Conservation (phyloP, 2,329 filamentous ascomycete species). For the Ophiosphaerella korrae region DNA sequence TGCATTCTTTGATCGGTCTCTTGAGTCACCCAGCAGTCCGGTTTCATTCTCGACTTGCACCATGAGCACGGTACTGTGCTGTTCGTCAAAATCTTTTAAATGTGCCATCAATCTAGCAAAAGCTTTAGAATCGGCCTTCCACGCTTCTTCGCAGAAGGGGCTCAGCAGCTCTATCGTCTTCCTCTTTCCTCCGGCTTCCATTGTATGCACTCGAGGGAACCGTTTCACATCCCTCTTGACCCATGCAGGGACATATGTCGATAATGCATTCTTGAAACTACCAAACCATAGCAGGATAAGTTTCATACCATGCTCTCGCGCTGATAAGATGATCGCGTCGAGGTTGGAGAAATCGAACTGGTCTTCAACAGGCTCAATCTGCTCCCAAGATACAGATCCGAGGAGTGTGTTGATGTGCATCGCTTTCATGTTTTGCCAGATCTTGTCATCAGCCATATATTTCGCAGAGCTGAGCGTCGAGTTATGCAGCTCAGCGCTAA, state of each 20-base stretch:
- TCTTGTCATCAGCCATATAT: conserved; percentile 49
- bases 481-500: conserved; percentile 55
- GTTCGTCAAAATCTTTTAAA: conserved; percentile 51
- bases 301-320: conserved; percentile 45
- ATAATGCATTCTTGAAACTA: conserved; percentile 53
- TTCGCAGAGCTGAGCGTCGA: conserved; percentile 53
- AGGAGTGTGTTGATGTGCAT: conserved; percentile 54
- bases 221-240: conserved; percentile 43
- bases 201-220: conserved; percentile 31
- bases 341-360: conserved; percentile 52
- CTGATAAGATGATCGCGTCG: conserved; percentile 48
- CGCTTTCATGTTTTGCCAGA: conserved; percentile 51
- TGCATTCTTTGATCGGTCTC: conserved; percentile 53
- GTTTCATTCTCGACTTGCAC: conserved; percentile 64
- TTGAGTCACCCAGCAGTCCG: conserved; percentile 58
- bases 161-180: conserved; percentile 29
- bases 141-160: conserved; percentile 44
- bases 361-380: conserved; percentile 53
- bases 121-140: conserved; percentile 47
- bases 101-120: conserved; percentile 49
- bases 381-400: conserved; percentile 54
- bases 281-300: conserved; percentile 56
- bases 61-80: conserved; percentile 60
- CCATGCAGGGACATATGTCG: conserved; percentile 36
- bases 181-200: conserved; percentile 24